These are phyloP conservation scores for Bruguiera parviflora DNA, from an alignment of 345 rosid species.

Conservation along the genomic window DNA sequence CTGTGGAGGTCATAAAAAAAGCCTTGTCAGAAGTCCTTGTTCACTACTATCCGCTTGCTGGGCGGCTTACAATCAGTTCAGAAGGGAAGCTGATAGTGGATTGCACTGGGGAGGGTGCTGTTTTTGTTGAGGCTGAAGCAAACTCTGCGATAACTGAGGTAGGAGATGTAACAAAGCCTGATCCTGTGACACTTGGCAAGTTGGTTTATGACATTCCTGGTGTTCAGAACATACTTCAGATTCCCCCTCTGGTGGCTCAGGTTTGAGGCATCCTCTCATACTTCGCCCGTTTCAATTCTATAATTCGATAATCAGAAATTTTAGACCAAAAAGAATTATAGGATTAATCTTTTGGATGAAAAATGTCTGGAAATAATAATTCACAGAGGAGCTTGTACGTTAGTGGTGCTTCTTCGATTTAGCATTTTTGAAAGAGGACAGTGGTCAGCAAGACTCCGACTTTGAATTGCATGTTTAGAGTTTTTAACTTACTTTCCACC, in stretches of 20 bases:
- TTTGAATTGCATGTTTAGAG: no score
- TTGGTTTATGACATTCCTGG: constrained; percentile 69
- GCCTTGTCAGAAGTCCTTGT: constrained; percentile 70
- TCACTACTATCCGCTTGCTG: constrained; percentile 69
- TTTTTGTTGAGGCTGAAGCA: constrained; percentile 82
- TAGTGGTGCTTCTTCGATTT: no score
- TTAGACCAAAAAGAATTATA: no score
- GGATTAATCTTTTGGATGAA: no score
- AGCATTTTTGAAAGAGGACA: no score
- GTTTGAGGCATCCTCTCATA: constrained; percentile 27
- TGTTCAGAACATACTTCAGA: constrained; percentile 71
- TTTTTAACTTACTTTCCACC: no score
- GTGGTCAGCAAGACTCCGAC: no score
- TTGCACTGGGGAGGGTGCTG: constrained; percentile 80
- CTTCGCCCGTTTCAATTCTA: background rate
- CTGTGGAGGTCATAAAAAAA: constrained; percentile 52
- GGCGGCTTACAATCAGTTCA: constrained; percentile 64
- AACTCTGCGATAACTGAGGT: constrained; percentile 47
- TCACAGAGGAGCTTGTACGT: no score
- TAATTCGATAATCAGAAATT: no score
- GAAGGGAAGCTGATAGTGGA: constrained; percentile 73
- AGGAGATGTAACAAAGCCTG: constrained; percentile 54
- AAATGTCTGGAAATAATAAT: no score
- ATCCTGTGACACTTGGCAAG: constrained; percentile 71
- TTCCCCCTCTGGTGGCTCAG: constrained; percentile 73